Evolutionary conservation across 768 basidiomycete genomes (phyloP), one percentile per base, ranked within the genome.

Genomic region (Asterophora parasitica): DNA sequence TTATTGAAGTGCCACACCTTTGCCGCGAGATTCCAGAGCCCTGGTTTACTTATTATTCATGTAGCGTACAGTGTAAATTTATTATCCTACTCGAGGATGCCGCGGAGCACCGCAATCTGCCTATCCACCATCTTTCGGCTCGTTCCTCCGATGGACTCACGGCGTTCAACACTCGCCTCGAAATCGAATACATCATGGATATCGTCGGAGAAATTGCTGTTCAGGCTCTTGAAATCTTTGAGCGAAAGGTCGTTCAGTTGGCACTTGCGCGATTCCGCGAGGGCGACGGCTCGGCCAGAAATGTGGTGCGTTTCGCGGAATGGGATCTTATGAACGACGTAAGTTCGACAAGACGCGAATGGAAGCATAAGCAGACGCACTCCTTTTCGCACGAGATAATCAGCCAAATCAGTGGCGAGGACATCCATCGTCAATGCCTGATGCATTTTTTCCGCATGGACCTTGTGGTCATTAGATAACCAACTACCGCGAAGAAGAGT

Each of bases 271-370:
- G 83, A 72, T 65, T 99, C 96, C 0, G 95, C 95, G 32, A 97
- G 75, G 1, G 95, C 93, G 38, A 99, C 95, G 15, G 95, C 93
- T 11, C 92, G 85, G 4, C 96, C 96, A 4, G 96, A 97, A 56
- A 99, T 83, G 65, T 99, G 96, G 63, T 99, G 96, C 1, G 96
- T 99, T 68, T 97, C 92, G 36, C 96, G 85, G 82, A 99, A 98
- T 7, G 96, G 96, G 35, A 93, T 89, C 94, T 96, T 57, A 27
- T 7, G 11, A 32, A 43, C 37, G 28, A 52, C 28, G 41, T 39
- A n/a, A 40, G 32, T 23, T 23, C 8, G 32, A 34, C 42, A 42
- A 39, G 19, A 33, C n/a, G 20, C 48, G 31, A 48, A 28, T 23
- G 41, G 16, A 36, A 50, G 4, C 15, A 33, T 12, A 77, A 23